phyloP scores from a whole-genome alignment of 306 rosid genomes.

The Malus fusca region DNA sequence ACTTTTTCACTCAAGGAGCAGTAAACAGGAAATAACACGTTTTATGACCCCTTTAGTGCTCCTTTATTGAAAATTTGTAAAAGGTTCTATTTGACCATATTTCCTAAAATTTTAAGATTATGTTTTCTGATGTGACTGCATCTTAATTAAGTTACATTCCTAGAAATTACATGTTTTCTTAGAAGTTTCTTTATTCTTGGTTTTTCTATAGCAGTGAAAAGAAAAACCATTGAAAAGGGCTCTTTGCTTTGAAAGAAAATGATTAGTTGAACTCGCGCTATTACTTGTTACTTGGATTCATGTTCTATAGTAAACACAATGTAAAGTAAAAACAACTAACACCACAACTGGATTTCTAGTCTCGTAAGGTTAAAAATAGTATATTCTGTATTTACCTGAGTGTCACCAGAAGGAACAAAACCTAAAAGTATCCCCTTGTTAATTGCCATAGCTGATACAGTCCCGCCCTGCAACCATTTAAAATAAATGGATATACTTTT shows the following conservation, averaged over 20 bases:
- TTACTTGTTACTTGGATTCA: background rate
- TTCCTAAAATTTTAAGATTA: background rate
- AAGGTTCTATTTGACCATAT: too few relatives aligned
- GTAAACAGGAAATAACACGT: too few relatives aligned
- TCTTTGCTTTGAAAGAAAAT: background rate
- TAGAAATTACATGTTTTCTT: background rate
- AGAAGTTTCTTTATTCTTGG: background rate
- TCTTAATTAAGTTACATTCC: background rate
- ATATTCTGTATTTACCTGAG: constrained; percentile 35
- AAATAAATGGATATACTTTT: background rate
- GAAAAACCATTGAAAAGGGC: background rate
- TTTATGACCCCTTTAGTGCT: too few relatives aligned
- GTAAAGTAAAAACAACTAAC: background rate
- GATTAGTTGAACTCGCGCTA: background rate
- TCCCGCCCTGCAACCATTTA: constrained; percentile 63
- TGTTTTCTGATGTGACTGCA: background rate
- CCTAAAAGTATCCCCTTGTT: constrained; percentile 83
- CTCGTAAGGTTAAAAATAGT: background rate
- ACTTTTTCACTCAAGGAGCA: too few relatives aligned
- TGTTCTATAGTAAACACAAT: background rate
- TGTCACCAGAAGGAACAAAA: constrained; percentile 65
- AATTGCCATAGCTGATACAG: constrained; percentile 80
- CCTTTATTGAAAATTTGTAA: too few relatives aligned
- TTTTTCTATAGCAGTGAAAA: background rate
- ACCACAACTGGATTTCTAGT: background rate